A percentile compares a stretch with the other conserved stretches of the same genome.
phyloP scores from a whole-genome alignment of 1,284 basidiomycete genomes.

The Sporisorium exsertum region DNA sequence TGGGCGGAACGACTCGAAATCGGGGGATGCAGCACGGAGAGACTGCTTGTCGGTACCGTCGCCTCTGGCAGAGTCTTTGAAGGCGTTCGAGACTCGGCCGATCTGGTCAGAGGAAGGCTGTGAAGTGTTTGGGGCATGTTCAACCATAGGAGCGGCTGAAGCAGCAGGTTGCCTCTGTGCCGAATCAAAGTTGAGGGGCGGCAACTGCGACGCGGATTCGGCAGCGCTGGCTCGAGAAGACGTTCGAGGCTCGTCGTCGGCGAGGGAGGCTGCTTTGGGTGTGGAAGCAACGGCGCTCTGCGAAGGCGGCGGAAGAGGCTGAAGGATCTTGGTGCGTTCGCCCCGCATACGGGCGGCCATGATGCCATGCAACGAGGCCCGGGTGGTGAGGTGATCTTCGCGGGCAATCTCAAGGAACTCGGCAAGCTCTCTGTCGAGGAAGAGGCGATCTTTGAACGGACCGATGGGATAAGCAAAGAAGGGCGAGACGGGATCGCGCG shows the following conservation, averaged over 20 bases:
- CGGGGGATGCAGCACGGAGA: slow-evolving; percentile 15
- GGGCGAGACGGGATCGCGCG: slow-evolving; percentile 71
- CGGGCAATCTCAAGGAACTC: slow-evolving; percentile 83
- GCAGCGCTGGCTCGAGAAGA: slow-evolving; percentile 27
- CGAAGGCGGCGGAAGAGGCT: slow-evolving; percentile 59
- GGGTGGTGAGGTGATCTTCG: slow-evolving; percentile 71
- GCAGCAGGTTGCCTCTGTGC: slow-evolving; percentile 12
- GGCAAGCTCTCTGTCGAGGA: slow-evolving; percentile 86
- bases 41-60: slow-evolving; percentile 13
- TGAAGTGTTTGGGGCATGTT: slow-evolving; percentile 5
- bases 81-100: slow-evolving; percentile 19
- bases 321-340: slow-evolving; percentile 65
- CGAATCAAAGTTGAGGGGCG: slow-evolving; percentile 53
- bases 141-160: slow-evolving; percentile 2
- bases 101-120: slow-evolving; percentile 14
- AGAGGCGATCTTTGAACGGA: slow-evolving; percentile 75
- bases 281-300: slow-evolving; percentile 17
- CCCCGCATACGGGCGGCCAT: slow-evolving; percentile 68
- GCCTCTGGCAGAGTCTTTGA: slow-evolving; percentile 28
- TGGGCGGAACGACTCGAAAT: slow-evolving; percentile 24
- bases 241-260: slow-evolving; percentile 18
- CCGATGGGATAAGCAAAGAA: slow-evolving; percentile 70
- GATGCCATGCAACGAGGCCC: slow-evolving; percentile 63
- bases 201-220: slow-evolving; percentile 26
- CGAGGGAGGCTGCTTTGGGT: not conserved